phyloP scores from a whole-genome alignment of 2,329 filamentous ascomycete genomes.

The Alternaria dauci region DNA sequence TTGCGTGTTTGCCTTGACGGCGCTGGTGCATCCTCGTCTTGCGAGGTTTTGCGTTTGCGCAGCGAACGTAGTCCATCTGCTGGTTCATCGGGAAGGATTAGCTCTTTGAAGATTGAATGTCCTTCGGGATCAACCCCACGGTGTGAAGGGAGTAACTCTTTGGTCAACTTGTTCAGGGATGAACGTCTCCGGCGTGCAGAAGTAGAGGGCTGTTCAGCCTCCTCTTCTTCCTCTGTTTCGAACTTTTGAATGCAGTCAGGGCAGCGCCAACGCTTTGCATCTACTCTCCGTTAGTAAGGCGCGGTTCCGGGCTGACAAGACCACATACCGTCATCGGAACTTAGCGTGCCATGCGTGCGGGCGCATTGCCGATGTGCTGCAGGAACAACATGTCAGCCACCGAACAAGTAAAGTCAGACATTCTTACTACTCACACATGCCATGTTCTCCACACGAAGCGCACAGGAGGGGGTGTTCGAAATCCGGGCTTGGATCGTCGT shows the following conservation, averaged over 20 bases:
- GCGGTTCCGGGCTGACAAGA: constrained; percentile 20
- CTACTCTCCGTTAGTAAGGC: constrained; percentile 51
- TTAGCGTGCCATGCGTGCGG: constrained; percentile 71
- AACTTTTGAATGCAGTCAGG: constrained; percentile 63
- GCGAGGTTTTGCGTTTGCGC: constrained; percentile 84
- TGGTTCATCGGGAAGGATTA: constrained; percentile 75
- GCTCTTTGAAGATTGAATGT: constrained; percentile 78
- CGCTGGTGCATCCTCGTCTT: constrained; percentile 66
- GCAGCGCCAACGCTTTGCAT: constrained; percentile 69
- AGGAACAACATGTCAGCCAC: constrained; percentile 55
- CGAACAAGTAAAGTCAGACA: constrained; percentile 45
- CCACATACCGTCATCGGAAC: constrained; percentile 69
- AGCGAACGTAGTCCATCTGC: constrained; percentile 79
- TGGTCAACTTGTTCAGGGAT: constrained; percentile 71
- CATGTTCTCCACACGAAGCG: constrained; percentile 78
- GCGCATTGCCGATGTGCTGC: constrained; percentile 92
- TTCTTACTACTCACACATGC: constrained; percentile 63
- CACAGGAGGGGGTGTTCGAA: constrained; percentile 83
- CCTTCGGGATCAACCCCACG: constrained; percentile 68
- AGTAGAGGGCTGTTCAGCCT: constrained; percentile 51
- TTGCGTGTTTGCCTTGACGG: constrained; percentile 53
- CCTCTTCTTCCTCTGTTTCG: constrained; percentile 43
- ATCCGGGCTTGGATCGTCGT: constrained; percentile 81
- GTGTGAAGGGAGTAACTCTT: constrained; percentile 75
- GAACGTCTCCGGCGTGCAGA: constrained; percentile 61